phyloP scores from a whole-genome alignment of 1,284 basidiomycete genomes.

The Abortiporus biennis region DNA sequence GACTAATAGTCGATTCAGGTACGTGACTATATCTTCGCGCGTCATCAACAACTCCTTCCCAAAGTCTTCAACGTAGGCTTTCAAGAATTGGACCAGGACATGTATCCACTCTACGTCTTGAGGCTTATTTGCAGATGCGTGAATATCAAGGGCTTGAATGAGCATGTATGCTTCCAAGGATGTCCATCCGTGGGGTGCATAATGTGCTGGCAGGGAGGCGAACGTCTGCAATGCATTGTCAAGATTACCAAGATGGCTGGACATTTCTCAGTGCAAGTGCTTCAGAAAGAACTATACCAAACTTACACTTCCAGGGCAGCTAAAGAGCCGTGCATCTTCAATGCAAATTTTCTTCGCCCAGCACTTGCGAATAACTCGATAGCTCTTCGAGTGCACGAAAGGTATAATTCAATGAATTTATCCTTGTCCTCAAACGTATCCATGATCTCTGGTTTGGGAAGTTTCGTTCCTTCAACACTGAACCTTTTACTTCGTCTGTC shows the following conservation, averaged over 20 bases:
- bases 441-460: conserved; percentile 51
- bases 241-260: conserved; percentile 51
- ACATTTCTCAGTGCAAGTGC: not conserved
- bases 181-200: conserved; percentile 74
- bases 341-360: conserved; percentile 76
- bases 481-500: too few species aligned
- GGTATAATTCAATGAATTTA: conserved; percentile 72
- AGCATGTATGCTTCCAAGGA: conserved; percentile 75
- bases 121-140: conserved; percentile 44
- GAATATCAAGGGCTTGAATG: conserved; percentile 60
- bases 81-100: conserved; percentile 62
- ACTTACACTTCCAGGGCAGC: conserved; percentile 84
- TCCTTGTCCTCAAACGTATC: conserved; percentile 52
- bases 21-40: conserved; percentile 42
- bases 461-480: too few species aligned
- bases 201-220: conserved; percentile 75
- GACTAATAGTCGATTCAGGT: conserved; percentile 47
- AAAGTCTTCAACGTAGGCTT: conserved; percentile 51
- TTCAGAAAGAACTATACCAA: not conserved
- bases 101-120: conserved; percentile 73
- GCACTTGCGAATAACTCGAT: conserved; percentile 80
- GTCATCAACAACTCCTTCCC: conserved; percentile 47
- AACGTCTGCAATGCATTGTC: conserved; percentile 62
- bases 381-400: conserved; percentile 69
- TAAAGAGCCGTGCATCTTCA: conserved; percentile 78